A percentile compares a stretch with the other conserved stretches of the same genome.
Evolutionary conservation across 2,329 filamentous ascomycete genomes (phyloP).

Genomic region (Alternaria ventricosa): DNA sequence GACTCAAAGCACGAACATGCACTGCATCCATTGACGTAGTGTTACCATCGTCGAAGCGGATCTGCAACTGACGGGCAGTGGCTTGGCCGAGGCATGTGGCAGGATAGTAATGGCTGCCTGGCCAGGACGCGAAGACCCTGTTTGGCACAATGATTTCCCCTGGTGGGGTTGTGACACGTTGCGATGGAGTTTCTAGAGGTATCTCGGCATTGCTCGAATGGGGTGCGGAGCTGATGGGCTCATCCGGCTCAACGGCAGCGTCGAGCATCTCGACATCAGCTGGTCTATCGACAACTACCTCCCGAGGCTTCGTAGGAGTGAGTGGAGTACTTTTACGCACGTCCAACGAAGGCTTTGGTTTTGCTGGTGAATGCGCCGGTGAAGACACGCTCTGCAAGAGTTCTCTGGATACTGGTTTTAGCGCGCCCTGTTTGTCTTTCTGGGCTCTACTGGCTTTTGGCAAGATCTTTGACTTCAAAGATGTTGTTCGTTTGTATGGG

Average conservation of each 20-base stretch:
- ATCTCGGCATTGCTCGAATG: slow-evolving; percentile 12
- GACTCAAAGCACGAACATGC: slow-evolving; percentile 52
- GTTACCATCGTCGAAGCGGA: slow-evolving; percentile 58
- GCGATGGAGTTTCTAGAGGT: slow-evolving; percentile 3
- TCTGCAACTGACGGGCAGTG: slow-evolving; percentile 50
- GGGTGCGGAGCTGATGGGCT: slow-evolving; percentile 27
- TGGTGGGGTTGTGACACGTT: slow-evolving; percentile 21
- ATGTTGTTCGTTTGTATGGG: slow-evolving; percentile 26
- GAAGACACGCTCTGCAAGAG: slow-evolving; percentile 30
- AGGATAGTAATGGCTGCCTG: slow-evolving; percentile 64
- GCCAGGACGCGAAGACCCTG: slow-evolving; percentile 66
- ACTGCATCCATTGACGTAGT: slow-evolving; percentile 49
- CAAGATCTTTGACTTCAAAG: slow-evolving; percentile 29
- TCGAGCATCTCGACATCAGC: slow-evolving; percentile 32
- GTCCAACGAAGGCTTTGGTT: slow-evolving; percentile 3
- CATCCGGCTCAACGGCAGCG: slow-evolving; percentile 20
- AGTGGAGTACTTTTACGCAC: slow-evolving; percentile 14
- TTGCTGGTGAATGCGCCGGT: slow-evolving; percentile 14
- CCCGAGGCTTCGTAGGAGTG: slow-evolving; percentile 15
- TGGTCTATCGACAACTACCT: neutral
- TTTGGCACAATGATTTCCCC: slow-evolving; percentile 52
- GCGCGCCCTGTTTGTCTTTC: slow-evolving; percentile 29
- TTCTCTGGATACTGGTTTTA: slow-evolving; percentile 38
- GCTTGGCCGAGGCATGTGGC: slow-evolving; percentile 62
- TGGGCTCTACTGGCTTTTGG: slow-evolving; percentile 22